A percentile compares a stretch with the other conserved stretches of the same genome.
These are phyloP conservation scores for Paraurostyla sp. DNA, from an alignment of 73 alveolate species.

Conservation along the genomic window DNA sequence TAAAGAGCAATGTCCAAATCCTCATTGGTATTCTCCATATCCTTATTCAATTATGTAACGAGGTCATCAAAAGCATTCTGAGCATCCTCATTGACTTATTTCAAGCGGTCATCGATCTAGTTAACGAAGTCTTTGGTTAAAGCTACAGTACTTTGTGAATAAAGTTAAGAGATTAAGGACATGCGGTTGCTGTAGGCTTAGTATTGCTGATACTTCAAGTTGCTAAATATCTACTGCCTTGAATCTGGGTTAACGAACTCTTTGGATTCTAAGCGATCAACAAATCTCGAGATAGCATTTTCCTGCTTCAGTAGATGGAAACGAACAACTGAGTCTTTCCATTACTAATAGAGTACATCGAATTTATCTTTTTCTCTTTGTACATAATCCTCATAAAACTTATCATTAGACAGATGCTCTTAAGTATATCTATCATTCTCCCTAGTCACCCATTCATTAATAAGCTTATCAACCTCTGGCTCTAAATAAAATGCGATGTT, in stretches of 20 bases:
- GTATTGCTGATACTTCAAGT: constrained; percentile 40
- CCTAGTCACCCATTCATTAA: constrained; percentile 67
- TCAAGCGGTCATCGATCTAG: constrained; percentile 56
- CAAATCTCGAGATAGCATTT: constrained; percentile 70
- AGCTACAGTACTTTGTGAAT: background rate
- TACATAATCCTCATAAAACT: constrained; percentile 31
- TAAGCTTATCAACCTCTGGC: constrained; percentile 80
- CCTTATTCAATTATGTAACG: constrained; percentile 39
- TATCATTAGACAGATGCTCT: constrained; percentile 66
- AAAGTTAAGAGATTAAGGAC: constrained; percentile 14
- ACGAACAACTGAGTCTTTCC: constrained; percentile 69
- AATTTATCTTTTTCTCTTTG: constrained; percentile 60
- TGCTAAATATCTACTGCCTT: constrained; percentile 46
- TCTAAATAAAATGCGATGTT: constrained; percentile 79
- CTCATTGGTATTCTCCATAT: constrained; percentile 61
- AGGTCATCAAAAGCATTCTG: constrained; percentile 66
- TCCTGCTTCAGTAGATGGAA: constrained; percentile 77
- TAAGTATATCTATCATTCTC: constrained; percentile 59
- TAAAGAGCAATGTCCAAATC: constrained; percentile 61
- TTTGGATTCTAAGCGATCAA: constrained; percentile 60
- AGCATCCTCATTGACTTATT: constrained; percentile 71
- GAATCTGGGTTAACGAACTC: constrained; percentile 79
- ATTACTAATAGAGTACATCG: constrained; percentile 43
- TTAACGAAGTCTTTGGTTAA: constrained; percentile 65
- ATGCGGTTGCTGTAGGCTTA: constrained; percentile 61